A percentile compares a stretch with the other conserved stretches of the same genome.
Evolutionary conservation across 768 basidiomycete species (phyloP).

Genomic region (Mycena filopes): DNA sequence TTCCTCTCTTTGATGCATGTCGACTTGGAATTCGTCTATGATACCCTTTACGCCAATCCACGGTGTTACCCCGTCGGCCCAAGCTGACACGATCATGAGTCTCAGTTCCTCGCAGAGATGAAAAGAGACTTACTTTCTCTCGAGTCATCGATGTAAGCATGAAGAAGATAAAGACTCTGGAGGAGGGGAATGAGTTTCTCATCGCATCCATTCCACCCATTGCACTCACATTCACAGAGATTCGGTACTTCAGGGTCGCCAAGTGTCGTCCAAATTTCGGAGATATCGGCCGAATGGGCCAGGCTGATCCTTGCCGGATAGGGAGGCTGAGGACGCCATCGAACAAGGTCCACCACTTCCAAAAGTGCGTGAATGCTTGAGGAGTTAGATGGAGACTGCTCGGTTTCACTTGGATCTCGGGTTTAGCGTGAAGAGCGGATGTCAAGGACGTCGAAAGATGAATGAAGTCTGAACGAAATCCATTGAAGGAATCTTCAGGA

Average conservation of each 20-base stretch:
- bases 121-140: conserved; percentile 59
- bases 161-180: conserved; percentile 85
- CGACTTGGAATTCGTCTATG: conserved; percentile 84
- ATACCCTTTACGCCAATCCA: conserved; percentile 89
- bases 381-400: conserved; percentile 90
- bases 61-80: conserved; percentile 80
- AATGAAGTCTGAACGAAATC: conserved; percentile 93
- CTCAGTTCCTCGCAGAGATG: conserved; percentile 5
- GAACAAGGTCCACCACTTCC: conserved; percentile 92
- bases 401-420: conserved; percentile 44
- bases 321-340: conserved; percentile 82
- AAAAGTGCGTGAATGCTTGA: conserved; percentile 88
- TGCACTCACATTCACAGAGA: conserved; percentile 79
- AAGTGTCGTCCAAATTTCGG: conserved; percentile 91
- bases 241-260: conserved; percentile 91
- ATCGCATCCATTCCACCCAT: no score
- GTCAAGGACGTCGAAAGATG: conserved; percentile 90
- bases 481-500: conserved; percentile 79
- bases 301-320: conserved; percentile 88
- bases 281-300: conserved; percentile 74
- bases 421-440: conserved; percentile 61
- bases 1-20: conserved; percentile 93
- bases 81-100: conserved; percentile 55
- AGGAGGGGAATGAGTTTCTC: no score
- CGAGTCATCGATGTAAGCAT: conserved; percentile 86